These are phyloP conservation scores for Aaosphaeria arxii DNA, from an alignment of 2,329 filamentous ascomycete genomes.

Conservation along the genomic window DNA sequence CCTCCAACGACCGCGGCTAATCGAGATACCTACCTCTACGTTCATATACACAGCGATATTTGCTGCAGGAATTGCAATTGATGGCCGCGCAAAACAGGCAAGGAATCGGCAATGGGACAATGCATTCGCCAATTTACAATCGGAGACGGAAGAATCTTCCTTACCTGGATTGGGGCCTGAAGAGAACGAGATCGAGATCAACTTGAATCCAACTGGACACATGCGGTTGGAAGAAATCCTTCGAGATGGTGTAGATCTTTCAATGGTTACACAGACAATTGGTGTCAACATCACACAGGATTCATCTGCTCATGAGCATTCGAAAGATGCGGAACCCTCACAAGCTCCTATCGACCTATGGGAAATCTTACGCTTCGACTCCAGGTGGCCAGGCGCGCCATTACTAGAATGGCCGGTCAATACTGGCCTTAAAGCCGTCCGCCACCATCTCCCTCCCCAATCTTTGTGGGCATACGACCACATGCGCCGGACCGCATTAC, in stretches of 20 bases:
- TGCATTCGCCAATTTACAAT: slow-evolving; percentile 56
- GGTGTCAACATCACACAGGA: background rate
- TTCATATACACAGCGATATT: slow-evolving; percentile 67
- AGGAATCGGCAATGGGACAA: slow-evolving; percentile 60
- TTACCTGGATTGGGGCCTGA: background rate
- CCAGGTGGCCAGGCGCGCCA: slow-evolving; percentile 20
- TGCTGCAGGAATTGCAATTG: slow-evolving; percentile 61
- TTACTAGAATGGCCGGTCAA: slow-evolving; percentile 38
- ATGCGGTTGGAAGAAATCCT: background rate
- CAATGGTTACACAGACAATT: background rate
- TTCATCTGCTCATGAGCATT: background rate
- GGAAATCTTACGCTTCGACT: slow-evolving; percentile 28
- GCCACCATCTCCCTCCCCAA: slow-evolving; percentile 41
- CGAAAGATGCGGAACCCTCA: background rate
- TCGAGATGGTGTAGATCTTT: background rate
- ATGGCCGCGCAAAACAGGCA: slow-evolving; percentile 58
- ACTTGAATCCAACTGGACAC: background rate
- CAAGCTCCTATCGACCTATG: slow-evolving; percentile 7
- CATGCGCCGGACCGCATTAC: slow-evolving; percentile 26
- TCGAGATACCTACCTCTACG: slow-evolving; percentile 56
- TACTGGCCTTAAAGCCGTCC: slow-evolving; percentile 32
- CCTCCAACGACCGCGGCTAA: slow-evolving; percentile 45
- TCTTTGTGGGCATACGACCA: slow-evolving; percentile 43
- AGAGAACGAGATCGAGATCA: background rate
- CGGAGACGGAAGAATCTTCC: slow-evolving; percentile 8